Evolutionary conservation across 257 asterid genomes (phyloP), one percentile per base, ranked within the genome.

Genomic region (Penstemon eatonii): DNA sequence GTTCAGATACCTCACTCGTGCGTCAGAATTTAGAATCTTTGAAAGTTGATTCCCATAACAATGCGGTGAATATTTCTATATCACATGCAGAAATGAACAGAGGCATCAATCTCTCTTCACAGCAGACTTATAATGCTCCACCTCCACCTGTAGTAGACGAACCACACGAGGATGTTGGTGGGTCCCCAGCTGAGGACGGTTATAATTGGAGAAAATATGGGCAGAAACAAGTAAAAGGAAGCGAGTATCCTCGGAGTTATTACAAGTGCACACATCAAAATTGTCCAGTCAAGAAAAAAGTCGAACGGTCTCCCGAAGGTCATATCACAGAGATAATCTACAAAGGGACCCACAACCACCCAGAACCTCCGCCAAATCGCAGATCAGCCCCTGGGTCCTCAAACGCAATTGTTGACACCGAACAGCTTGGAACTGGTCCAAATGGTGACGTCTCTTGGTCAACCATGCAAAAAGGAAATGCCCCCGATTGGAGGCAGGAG

Each of bases 191-290:
- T 41, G 95, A 86, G 12, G 97, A 91, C 75, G 97, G 95, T 59
- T 91, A 78, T 64, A 88, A 83, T 59, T 91, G 97, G 97, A 77
- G 91, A 72, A 91, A 91, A 68, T 91, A 91, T 18, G 97, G 97
- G 58, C 97, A 91, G 75, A 91, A 91, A 67, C 95, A 87, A 50
- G 96, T 91, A 19, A 89, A 85, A 72, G 95, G 96, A 46, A 89
- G 97, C 8, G 91, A 84, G 71, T 91, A 67, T 78, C 97, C 97
- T 5, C 80, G 96, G n/a, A 91, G 97, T 67, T 91, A 91, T 71
- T 91, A 82, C 79, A 91, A 89, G 86, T 91, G 97, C 81, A 87
- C 95, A 3, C 80, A 86, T 75, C 74, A 72, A 47, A 77, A 73
- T 46, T 91, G 97, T 65, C 87, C 86, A 0, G 96, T 85, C 66